Conservation (phyloP, 2,329 filamentous ascomycete species). For the Aciculosporium take region DNA sequence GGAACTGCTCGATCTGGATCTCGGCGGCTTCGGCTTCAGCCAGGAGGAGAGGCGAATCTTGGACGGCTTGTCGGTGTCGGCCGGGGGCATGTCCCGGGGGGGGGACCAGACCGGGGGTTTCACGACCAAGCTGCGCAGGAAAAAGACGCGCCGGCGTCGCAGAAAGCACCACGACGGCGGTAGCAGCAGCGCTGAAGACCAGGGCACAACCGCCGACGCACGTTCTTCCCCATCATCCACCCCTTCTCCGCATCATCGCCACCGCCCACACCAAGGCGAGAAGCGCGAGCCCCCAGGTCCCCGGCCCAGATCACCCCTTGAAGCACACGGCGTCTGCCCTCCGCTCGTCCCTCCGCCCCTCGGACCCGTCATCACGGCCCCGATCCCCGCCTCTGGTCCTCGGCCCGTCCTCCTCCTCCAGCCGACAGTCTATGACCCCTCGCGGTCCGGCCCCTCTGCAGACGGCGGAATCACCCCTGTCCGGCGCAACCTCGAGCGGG, state of each 20-base stretch:
- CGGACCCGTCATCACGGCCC: conserved; percentile 30
- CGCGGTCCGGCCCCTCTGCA: conserved; percentile 8
- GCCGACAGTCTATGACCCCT: conserved; percentile 42
- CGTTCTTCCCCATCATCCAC: conserved; percentile 1
- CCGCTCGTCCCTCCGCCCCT: conserved; percentile 17
- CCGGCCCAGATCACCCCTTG: conserved; percentile 12
- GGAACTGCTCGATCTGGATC: conserved; percentile 28
- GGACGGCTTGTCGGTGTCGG: conserved; percentile 16
- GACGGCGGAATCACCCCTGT: conserved; percentile 40
- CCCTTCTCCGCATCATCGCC: conserved; percentile 8
- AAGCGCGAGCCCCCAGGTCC: conserved; percentile 13
- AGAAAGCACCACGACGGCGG: conserved; percentile 22
- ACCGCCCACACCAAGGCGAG: conserved; percentile 8
- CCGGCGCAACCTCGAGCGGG: conserved; percentile 43
- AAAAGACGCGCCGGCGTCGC: conserved; percentile 21
- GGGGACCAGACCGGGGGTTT: conserved; percentile 21
- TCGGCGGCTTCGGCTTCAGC: conserved; percentile 25
- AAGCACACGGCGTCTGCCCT: conserved; percentile 13
- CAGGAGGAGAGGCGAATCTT: conserved; percentile 19
- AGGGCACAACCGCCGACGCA: conserved; percentile 9
- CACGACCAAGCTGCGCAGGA: conserved; percentile 36
- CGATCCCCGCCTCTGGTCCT: conserved; percentile 33
- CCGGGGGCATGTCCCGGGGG: too few species aligned
- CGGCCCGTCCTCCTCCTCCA: conserved; percentile 41
- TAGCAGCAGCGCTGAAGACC: conserved; percentile 12